Evolutionary conservation across 2,329 filamentous ascomycete species (phyloP), one percentile per base, ranked within the genome.

Genomic region (Aotearoamyces nothofagi): DNA sequence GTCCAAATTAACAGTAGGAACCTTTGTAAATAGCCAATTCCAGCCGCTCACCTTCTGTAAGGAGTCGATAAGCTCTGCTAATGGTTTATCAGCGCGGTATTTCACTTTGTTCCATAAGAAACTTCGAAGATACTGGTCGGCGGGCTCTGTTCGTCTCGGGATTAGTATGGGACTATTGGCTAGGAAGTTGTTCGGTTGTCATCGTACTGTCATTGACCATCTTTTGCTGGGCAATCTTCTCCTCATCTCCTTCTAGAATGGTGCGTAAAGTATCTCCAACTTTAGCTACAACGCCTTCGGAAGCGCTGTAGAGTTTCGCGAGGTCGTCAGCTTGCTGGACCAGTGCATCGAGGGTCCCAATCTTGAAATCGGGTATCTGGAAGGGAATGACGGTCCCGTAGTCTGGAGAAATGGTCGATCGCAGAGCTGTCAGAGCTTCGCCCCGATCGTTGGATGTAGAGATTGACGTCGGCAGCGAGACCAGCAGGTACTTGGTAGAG

Each of bases 91-190:
- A 37, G 81, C 78, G 45, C 90, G 76, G 56, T 96, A 98, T 52
- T 93, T 90, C 56, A 92, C 82, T 56, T 90, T 94, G 60, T 96
- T 96, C 90, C 90, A 98, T 40, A 72, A 69, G 56, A 96, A 98
- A 31, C 69, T 76, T 48, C 76, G 72, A 25, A 98, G 61, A 51
- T 96, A 98, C 51, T 87, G 78, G 45, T 94, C 87, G 35, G 87
- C 84, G n/a, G 90, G 86, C 55, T 92, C 87, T 96, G 26, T 34
- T 19, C 33, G 36, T 10, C 15, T 22, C 20, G 7, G 6, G 3
- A 11, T 10, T 14, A n/a, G n/a, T 6, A 10, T 5, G 19, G 23
- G 24, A 35, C 32, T n/a, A n/a, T n/a, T n/a, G n/a, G n/a, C n/a
- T n/a, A n/a, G n/a, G n/a, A n/a, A n/a, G n/a, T n/a, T n/a, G n/a